Percentiles rank a stretch among this genome's conserved stretches.
These are phyloP conservation scores for Bipolaris gigantea DNA, from an alignment of 2,329 filamentous ascomycete genomes.

Conservation along the genomic window DNA sequence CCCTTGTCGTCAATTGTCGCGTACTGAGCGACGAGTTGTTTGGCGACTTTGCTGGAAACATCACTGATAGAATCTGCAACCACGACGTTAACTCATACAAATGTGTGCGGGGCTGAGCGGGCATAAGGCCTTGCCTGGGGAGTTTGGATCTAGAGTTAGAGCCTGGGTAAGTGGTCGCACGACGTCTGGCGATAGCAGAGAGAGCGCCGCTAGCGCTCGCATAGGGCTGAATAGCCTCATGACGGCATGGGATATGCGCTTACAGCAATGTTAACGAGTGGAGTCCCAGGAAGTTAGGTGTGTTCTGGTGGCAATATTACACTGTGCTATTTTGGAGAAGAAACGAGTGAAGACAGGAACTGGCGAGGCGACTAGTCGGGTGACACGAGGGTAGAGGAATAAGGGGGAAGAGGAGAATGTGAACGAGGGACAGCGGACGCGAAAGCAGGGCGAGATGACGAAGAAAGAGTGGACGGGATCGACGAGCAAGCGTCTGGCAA, in stretches of 20 bases:
- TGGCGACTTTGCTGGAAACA: constrained; percentile 50
- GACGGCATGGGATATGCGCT: constrained; percentile 20
- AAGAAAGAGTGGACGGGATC: constrained; percentile 11
- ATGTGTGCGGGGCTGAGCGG: not conserved
- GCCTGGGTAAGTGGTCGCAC: constrained; percentile 25
- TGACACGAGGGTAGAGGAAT: not conserved
- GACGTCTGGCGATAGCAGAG: constrained; percentile 24
- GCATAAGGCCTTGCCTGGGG: constrained; percentile 17
- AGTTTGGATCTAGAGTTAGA: constrained; percentile 30
- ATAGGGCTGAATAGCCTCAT: constrained; percentile 35
- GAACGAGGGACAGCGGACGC: not conserved
- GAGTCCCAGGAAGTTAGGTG: constrained; percentile 3
- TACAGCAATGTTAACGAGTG: constrained; percentile 6
- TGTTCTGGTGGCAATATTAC: constrained; percentile 3
- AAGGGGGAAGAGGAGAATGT: not conserved
- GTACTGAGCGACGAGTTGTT: constrained; percentile 57
- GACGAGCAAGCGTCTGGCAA: constrained; percentile 6
- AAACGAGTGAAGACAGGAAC: not conserved
- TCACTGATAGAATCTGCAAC: constrained; percentile 50
- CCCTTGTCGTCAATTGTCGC: constrained; percentile 54
- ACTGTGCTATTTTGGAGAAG: not conserved
- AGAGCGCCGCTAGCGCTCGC: constrained; percentile 32
- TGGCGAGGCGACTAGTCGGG: not conserved
- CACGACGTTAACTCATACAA: constrained; percentile 1
- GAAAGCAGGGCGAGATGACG: constrained; percentile 8